A percentile compares a stretch with the other conserved stretches of the same genome.
Conservation (phyloP, 169 alveolate species). For the Prorocentrum cordatum region DNA sequence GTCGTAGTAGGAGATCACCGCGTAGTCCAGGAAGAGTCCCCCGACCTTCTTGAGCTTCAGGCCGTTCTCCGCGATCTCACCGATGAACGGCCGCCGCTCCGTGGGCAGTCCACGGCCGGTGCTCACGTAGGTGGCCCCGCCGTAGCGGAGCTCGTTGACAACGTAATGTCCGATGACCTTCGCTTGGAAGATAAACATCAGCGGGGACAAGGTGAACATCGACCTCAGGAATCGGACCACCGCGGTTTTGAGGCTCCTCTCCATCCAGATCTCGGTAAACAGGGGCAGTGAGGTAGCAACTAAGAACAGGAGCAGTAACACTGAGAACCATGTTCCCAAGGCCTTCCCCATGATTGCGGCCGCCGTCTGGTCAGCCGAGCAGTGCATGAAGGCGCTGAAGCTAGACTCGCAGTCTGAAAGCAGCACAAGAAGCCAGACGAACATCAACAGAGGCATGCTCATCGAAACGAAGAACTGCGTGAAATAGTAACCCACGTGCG, state of each 20-base stretch:
- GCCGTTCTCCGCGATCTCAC: neutral
- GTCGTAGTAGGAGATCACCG: slow-evolving; percentile 39
- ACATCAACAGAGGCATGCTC: slow-evolving; percentile 55
- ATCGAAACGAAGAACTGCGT: slow-evolving; percentile 54
- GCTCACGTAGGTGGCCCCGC: slow-evolving; percentile 49
- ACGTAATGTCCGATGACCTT: slow-evolving; percentile 61
- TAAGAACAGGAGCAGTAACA: slow-evolving; percentile 35
- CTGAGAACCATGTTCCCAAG: slow-evolving; percentile 42
- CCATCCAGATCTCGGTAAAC: slow-evolving; percentile 58
- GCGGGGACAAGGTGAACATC: slow-evolving; percentile 58
- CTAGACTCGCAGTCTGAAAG: slow-evolving; percentile 16
- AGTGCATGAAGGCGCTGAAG: neutral
- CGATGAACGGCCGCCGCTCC: slow-evolving; percentile 54
- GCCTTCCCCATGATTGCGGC: slow-evolving; percentile 56
- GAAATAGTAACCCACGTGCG: slow-evolving; percentile 47
- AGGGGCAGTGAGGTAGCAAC: slow-evolving; percentile 43
- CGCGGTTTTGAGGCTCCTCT: slow-evolving; percentile 15
- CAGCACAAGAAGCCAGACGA: slow-evolving; percentile 53
- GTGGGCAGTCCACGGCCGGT: slow-evolving; percentile 52
- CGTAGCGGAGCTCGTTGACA: slow-evolving; percentile 61
- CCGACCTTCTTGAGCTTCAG: slow-evolving; percentile 25
- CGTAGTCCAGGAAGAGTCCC: slow-evolving; percentile 34
- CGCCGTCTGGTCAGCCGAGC: neutral
- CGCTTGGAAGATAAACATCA: slow-evolving; percentile 59
- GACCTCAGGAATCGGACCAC: slow-evolving; percentile 17